Conservation (phyloP, 2,329 filamentous ascomycete species). For the Pseudopithomyces maydicus region DNA sequence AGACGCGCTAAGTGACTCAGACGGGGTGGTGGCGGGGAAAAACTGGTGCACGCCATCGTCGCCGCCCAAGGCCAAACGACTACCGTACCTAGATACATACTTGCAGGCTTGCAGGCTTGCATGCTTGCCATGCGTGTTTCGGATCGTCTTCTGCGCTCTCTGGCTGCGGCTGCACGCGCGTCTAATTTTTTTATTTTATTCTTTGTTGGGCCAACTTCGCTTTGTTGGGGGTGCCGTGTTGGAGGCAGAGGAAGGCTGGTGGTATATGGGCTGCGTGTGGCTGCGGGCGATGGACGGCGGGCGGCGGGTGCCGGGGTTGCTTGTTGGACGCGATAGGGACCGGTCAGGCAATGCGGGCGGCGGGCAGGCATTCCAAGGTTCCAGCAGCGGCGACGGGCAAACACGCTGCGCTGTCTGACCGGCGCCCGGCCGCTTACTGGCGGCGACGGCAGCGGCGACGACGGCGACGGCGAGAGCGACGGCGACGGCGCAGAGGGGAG, state of each 20-base stretch:
- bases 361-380: background rate
- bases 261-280: background rate
- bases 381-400: background rate
- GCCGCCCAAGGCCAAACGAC: background rate
- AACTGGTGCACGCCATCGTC: background rate
- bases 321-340: background rate
- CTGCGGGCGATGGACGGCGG: too few relatives aligned
- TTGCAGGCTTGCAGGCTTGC: too few relatives aligned
- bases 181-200: background rate
- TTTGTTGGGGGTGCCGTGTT: background rate
- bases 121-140: background rate
- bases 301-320: background rate
- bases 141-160: background rate
- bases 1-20: slow-evolving; percentile 1
- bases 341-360: slow-evolving; percentile 4
- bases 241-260: background rate
- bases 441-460: background rate
- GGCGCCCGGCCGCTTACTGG: background rate
- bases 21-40: background rate
- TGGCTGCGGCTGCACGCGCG: background rate
- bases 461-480: background rate
- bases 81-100: too few relatives aligned
- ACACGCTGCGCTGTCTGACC: background rate
- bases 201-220: background rate
- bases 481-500: too few relatives aligned